Evolutionary conservation across 1,284 basidiomycete genomes (phyloP), one percentile per base, ranked within the genome.

Genomic region (Moniliophthora roreri): DNA sequence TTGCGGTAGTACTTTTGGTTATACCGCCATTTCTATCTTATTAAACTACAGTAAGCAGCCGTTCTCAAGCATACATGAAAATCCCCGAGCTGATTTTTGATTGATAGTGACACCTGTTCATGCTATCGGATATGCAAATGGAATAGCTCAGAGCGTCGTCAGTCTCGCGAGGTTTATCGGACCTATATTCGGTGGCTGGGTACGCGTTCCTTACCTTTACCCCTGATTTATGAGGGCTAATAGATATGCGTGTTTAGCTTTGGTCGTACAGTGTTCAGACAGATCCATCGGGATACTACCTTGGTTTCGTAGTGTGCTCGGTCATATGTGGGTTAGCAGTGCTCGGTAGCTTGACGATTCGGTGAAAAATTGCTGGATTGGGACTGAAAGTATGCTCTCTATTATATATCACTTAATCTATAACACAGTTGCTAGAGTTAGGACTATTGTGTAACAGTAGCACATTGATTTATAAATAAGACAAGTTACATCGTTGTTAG

Each of bases 71-170:
- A 47, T 34, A n/a, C n/a, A n/a, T n/a, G n/a, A n/a, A n/a, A n/a
- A 52, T 34, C 21, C 16, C 24, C 28, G 11, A 49, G 49, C 57
- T 59, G 26, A 52, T 7, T 18, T 45, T 39, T 26, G 16, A n/a
- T 21, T 21, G 36, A 26, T 53, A 91, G 89, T 91, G 87, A 89
- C 89, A 0, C 89, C 89, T 6, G 89, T 89, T 3, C 77, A 77
- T 52, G 77, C 86, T 10, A 79, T 92, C 24, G 87, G 89, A 18
- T 82, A 85, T 56, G 87, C 89, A 2, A 92, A 92, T 62, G 90
- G 90, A 24, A 80, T 89, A 38, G 89, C 89, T 0, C 89, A 92
- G 67, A 91, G 88, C 63, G 89, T 91, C 37, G 90, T 90, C 58
- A 90, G 88, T 64, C 79, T 92, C 24, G 88, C 88, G 15, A 81